Evolutionary conservation across 352 stramenopile genomes (phyloP), one percentile per base, ranked within the genome.

Genomic region (Phytophthora ramorum): DNA sequence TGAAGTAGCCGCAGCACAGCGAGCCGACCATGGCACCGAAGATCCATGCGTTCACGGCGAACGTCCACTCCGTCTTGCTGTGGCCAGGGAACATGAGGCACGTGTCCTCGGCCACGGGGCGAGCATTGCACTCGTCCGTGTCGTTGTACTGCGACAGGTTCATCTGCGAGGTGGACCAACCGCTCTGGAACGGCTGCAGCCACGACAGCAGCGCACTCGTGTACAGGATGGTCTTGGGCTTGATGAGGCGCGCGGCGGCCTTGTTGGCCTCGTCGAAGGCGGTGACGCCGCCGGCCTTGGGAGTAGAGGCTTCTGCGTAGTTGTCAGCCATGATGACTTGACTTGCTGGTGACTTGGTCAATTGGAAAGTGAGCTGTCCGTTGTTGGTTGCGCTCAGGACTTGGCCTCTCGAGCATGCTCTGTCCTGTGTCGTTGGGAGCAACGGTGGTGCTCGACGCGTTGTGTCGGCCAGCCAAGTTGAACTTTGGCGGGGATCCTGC

Each of bases 221-320:
- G n/a, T n/a, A n/a, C n/a, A n/a, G n/a, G 24, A 28, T 28, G 50
- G 50, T 28, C 24, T 28, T 28, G 24, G 24, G 24, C 24, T 28
- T 28, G 24, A 28, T 28, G 24, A 28, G 24, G 30, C 58, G 65
- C 6, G 65, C 65, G 10, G 65, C 58, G 46, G 60, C 60, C 48
- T 74, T 74, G 60, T 59, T 74, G 41, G 66, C 60, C 24, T 74
- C 66, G 26, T 70, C 55, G 44, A 70, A 70, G 10, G 66, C 56
- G 7, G 49, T 71, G 22, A 38, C 22, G 22, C 41, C 44, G 17
- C 37, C 43, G 24, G 38, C 16, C 55, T 66, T 66, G n/a, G 63
- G 63, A 4, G 63, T 49, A 10, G 30, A 26, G 9, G 50, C 56
- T 46, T 67, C 63, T 1, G 41, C 10, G 62, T 70, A 70, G 48